Conservation (phyloP, 2,329 filamentous ascomycete species). For the Xylariaceae sp. region DNA sequence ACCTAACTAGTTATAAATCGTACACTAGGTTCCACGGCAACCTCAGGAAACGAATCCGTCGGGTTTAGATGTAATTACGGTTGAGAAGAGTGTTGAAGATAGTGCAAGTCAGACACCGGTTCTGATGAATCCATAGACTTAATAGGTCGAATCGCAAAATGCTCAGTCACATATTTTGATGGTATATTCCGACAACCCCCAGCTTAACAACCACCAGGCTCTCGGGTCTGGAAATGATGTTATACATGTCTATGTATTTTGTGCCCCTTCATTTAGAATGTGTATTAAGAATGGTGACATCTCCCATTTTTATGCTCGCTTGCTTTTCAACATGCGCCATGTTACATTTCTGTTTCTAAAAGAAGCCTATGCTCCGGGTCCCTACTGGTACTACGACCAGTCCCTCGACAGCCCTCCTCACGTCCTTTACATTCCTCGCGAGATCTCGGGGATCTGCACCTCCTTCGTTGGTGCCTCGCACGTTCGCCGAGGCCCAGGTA, state of each 20-base stretch:
- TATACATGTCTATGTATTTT: background rate
- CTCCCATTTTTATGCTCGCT: background rate
- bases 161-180: background rate
- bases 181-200: conserved; percentile 14
- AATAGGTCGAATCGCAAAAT: too few relatives aligned
- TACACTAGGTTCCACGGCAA: too few relatives aligned
- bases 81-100: too few relatives aligned
- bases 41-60: too few relatives aligned
- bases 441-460: conserved; percentile 55
- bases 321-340: conserved; percentile 1
- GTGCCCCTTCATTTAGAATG: background rate
- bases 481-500: conserved; percentile 48
- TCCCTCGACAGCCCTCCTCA: conserved; percentile 53
- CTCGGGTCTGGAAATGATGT: background rate
- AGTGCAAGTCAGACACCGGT: too few relatives aligned
- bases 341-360: conserved; percentile 36
- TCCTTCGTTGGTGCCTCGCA: conserved; percentile 48
- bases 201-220: background rate
- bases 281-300: background rate
- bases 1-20: too few relatives aligned
- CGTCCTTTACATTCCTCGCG: conserved; percentile 49
- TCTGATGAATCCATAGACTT: too few relatives aligned
- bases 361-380: conserved; percentile 52
- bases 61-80: too few relatives aligned
- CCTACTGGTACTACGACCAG: conserved; percentile 50